Evolutionary conservation across 2,329 filamentous ascomycete species (phyloP).

Genomic region (Conoideocrella luteorostrata): DNA sequence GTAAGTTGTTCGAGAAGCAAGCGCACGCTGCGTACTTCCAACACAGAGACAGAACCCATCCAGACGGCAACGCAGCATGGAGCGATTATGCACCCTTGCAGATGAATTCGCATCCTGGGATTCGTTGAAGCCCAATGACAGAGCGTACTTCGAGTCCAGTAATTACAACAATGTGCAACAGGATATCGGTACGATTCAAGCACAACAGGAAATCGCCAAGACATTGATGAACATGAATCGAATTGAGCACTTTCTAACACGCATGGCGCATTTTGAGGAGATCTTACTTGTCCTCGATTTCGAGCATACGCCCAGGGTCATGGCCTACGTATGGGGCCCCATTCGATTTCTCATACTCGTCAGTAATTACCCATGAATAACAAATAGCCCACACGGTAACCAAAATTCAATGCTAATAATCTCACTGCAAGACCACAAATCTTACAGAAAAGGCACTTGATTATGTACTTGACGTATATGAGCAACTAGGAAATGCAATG

Average conservation of each 20-base stretch:
- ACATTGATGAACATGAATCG: conserved; percentile 22
- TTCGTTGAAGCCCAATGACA: neutral
- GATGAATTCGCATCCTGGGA: neutral
- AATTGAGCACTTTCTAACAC: conserved; percentile 14
- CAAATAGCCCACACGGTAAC: too few species aligned
- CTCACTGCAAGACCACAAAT: neutral
- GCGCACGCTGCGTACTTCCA: too few species aligned
- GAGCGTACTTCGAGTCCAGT: neutral
- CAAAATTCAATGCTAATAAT: too few species aligned
- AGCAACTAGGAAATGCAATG: neutral
- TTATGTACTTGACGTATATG: neutral
- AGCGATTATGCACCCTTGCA: neutral
- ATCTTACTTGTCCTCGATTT: neutral
- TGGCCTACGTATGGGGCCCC: conserved; percentile 23
- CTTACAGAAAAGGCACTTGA: neutral
- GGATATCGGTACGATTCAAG: conserved; percentile 19
- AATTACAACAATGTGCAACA: conserved; percentile 10
- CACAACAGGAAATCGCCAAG: conserved; percentile 17
- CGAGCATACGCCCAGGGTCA: conserved; percentile 14
- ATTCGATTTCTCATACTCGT: conserved; percentile 11
- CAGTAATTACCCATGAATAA: too few species aligned
- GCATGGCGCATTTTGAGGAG: neutral
- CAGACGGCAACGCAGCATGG: too few species aligned
- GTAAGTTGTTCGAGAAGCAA: too few species aligned
- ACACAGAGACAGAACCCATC: too few species aligned